phyloP scores from a whole-genome alignment of 257 asterid genomes.

The Eucommia ulmoides region DNA sequence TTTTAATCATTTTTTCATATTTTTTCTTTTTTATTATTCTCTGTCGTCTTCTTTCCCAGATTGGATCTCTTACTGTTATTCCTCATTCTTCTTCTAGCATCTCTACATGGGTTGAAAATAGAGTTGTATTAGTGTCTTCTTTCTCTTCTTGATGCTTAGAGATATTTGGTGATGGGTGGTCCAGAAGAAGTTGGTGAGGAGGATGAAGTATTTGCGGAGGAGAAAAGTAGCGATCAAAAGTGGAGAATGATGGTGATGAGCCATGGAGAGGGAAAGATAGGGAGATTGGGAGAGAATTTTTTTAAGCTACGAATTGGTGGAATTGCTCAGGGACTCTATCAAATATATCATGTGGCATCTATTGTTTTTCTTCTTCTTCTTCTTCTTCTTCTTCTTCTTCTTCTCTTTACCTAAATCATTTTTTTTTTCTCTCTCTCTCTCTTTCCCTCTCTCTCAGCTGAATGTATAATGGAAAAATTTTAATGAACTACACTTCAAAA shows the following conservation, averaged over 20 bases:
- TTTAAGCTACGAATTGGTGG: constrained; percentile 44
- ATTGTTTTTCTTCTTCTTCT: not conserved
- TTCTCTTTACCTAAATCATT: no score
- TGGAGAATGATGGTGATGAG: constrained; percentile 12
- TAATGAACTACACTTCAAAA: not conserved
- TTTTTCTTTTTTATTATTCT: no score
- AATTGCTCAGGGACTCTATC: constrained; percentile 46
- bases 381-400: not conserved
- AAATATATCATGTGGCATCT: constrained; percentile 37
- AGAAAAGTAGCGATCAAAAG: constrained; percentile 29
- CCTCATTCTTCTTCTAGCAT: no score
- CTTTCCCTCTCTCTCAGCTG: constrained; percentile 5
- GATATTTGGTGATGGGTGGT: constrained; percentile 5
- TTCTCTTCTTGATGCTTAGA: no score
- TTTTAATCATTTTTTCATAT: no score
- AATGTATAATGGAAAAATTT: constrained; percentile 4
- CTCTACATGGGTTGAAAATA: constrained; percentile 12
- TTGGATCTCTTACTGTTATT: no score
- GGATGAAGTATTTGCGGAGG: not conserved
- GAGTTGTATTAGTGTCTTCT: constrained; percentile 7
- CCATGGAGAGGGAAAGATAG: constrained; percentile 34
- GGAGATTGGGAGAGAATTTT: constrained; percentile 22
- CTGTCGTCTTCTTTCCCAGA: no score
- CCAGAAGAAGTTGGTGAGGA: no score
- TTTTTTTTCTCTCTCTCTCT: no score